phyloP scores from a whole-genome alignment of 106 monocot species.

The Cymbidium sinense region DNA sequence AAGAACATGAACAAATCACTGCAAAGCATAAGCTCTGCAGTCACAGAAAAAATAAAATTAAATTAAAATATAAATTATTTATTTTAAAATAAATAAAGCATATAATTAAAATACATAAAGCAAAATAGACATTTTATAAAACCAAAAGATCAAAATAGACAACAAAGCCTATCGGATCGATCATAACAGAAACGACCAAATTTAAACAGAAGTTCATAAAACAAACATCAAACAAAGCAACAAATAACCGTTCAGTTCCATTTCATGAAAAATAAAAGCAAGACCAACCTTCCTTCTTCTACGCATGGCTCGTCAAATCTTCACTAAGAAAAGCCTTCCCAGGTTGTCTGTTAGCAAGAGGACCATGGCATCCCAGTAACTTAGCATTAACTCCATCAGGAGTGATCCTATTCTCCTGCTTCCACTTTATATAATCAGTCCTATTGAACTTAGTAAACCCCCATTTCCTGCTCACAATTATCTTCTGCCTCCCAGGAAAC shows the following conservation, averaged over 20 bases:
- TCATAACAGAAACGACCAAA: too few species aligned
- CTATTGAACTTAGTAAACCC: conserved; percentile 35
- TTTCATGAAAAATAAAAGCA: not conserved
- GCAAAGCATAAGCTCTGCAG: too few species aligned
- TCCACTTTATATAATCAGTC: conserved; percentile 26
- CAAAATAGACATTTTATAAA: too few species aligned
- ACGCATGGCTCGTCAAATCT: not conserved
- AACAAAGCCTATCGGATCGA: too few species aligned
- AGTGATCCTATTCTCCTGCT: conserved; percentile 29
- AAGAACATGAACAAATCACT: too few species aligned
- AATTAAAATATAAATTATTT: too few species aligned
- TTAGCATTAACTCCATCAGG: conserved; percentile 39
- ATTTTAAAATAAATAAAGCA: too few species aligned
- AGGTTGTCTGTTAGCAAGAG: conserved; percentile 25
- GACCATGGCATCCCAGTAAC: conserved; percentile 52
- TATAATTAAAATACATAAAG: too few species aligned
- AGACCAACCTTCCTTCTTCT: not conserved
- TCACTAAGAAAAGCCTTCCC: conserved; percentile 29
- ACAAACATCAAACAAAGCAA: too few species aligned
- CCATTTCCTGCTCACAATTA: conserved; percentile 27
- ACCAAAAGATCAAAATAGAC: too few species aligned
- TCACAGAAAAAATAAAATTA: too few species aligned
- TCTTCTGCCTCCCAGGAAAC: conserved; percentile 53
- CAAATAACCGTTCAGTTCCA: not conserved
- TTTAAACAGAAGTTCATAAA: too few species aligned